Base-by-base conservation (phyloP, 1,284 basidiomycete genomes). In the Cryptococcus amylolentus region DNA sequence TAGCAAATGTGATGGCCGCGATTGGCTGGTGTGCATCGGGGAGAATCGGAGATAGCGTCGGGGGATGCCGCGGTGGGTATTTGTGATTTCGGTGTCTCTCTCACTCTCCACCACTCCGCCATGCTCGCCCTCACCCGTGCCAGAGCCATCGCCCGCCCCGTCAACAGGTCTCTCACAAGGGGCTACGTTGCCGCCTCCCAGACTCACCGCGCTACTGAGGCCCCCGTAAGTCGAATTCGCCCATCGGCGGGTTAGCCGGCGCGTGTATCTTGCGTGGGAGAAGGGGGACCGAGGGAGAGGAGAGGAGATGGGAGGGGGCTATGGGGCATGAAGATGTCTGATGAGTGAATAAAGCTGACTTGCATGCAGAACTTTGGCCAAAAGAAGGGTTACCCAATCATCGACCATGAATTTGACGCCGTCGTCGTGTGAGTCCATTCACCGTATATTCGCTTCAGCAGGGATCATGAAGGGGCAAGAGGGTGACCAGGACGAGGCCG, bases 401-500 rank as follows among this genome's bases (percentile, higher is more conserved):
- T 98, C 72, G 95, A 99, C 77, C 95, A 98, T 77, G 82, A 83
- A 73, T 96, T 92, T 78, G 93, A 97, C 81, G 92, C 93, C 38
- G 86, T 97, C 69, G 93, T 97, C 61, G 90, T 96, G 92, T 94
- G 72, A 80, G 91, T 68, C 44, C 38, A 31, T 5, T 39, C 4
- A 35, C 31, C 31, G 1, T 35, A 35, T 35, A 35, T 10, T 35
- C 10, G 4, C 1, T 35, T 2, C 31, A 35, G 31, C 31, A 10
- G 31, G 31, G 5, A 35, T 10, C 31, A 35, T 8, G 3, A 6
- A 8, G 6, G 31, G 31, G 2, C 31, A 35, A 35, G 31, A 35
- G 31, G 7, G 6, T 8, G 31, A 6, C 1, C 31, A 2, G 31
- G 31, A 35, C 31, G 10, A 31, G 5, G 31, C 31, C 31, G 31